Base-by-base conservation (phyloP, 2,329 filamentous ascomycete genomes). In the Scytalidium lignicola region DNA sequence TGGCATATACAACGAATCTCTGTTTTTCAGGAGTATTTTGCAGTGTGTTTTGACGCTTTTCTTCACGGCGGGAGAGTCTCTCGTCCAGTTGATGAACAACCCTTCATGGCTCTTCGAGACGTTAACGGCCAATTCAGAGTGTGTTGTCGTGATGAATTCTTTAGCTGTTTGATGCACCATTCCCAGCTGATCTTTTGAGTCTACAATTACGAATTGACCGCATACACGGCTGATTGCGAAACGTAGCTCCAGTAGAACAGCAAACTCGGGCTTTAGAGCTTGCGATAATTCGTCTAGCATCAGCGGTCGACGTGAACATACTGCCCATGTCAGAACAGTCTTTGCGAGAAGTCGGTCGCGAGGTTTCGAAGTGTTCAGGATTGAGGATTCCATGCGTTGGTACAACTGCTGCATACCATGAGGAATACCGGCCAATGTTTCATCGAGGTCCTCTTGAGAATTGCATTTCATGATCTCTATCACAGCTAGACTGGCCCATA, bases 381-480 rank as follows among this genome's bases (percentile, higher is more conserved):
- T 48, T 2, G 47, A 29, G 39, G 43, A 43, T 12, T 56, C 53
- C 61, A 66, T 66, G 3, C 57, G 55, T 41, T 58, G 18, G 47
- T 66, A 67, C 44, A 65, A 48, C 15, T 49, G 44, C 28, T 57
- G 55, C 61, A 67, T 62, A 17, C 55, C 61, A 18, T 45, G 41
- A 3, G 63, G 64, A 3, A 65, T n/a, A n/a, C n/a, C n/a, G n/a
- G n/a, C n/a, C n/a, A n/a, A n/a, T n/a, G n/a, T n/a, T n/a, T n/a
- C n/a, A n/a, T n/a, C n/a, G n/a, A n/a, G n/a, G n/a, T n/a, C n/a
- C n/a, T n/a, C n/a, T n/a, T n/a, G n/a, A n/a, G n/a, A n/a, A n/a
- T n/a, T n/a, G n/a, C n/a, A n/a, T n/a, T n/a, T n/a, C n/a, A n/a
- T n/a, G n/a, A n/a, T n/a, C n/a, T n/a, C n/a, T n/a, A n/a, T n/a